A percentile compares a stretch with the other conserved stretches of the same genome.
These are phyloP conservation scores for Rhipidocladum racemiflorum DNA, from an alignment of 176 grass and related monocot species.

Conservation along the genomic window DNA sequence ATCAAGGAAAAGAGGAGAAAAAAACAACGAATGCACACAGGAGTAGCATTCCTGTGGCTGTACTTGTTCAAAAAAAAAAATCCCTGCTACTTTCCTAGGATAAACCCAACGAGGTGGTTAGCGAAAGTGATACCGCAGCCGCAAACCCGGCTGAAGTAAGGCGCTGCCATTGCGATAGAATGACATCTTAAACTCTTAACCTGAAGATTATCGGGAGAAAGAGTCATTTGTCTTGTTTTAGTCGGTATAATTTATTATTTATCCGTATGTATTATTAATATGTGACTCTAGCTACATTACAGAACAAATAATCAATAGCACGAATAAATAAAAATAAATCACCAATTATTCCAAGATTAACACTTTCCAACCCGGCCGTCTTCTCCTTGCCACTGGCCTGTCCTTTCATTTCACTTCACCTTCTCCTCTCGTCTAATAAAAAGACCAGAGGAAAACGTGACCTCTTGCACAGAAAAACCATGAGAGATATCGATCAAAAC, in stretches of 20 bases:
- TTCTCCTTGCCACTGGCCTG: background rate
- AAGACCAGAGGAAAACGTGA: conserved; percentile 30
- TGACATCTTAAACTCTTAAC: background rate
- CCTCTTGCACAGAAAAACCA: background rate
- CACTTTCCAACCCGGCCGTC: background rate
- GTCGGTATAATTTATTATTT: too few relatives aligned
- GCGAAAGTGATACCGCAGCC: conserved; percentile 29
- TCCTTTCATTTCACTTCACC: background rate
- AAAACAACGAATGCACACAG: background rate
- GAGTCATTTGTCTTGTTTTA: too few relatives aligned
- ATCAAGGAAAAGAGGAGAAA: background rate
- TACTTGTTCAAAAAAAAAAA: background rate
- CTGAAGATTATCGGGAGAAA: too few relatives aligned
- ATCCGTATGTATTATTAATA: too few relatives aligned
- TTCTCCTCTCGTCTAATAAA: background rate
- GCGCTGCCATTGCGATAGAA: background rate
- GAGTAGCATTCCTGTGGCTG: background rate
- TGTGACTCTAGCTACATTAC: too few relatives aligned
- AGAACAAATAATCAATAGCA: too few relatives aligned
- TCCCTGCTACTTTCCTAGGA: background rate
- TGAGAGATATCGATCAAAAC: conserved; percentile 31
- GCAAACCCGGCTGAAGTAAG: background rate
- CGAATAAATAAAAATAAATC: too few relatives aligned
- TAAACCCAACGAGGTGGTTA: conserved; percentile 20
- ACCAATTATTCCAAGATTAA: background rate